Conservation (phyloP, 495 filamentous ascomycete species). For the Physcia stellaris region DNA sequence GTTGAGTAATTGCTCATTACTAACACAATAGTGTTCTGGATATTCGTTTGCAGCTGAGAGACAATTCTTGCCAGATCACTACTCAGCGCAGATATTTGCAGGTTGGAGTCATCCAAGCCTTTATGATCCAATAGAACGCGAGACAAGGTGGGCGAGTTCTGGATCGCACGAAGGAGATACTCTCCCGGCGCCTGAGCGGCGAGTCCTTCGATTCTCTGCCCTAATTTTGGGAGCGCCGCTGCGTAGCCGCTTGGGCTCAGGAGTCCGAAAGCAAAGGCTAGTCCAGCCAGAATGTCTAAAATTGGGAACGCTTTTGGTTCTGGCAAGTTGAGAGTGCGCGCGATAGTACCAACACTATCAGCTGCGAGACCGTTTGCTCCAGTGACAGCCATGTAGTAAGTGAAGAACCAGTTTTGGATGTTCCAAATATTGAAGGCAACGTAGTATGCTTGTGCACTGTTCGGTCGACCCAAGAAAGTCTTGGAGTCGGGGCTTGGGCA, state of each 20-base stretch:
- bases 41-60: constrained; percentile 7
- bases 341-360: constrained; percentile 1
- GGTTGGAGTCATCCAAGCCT: constrained; percentile 1
- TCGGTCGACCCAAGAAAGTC: background rate
- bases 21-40: constrained; percentile 6
- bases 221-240: background rate
- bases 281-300: background rate
- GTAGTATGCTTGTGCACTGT: constrained; percentile 1
- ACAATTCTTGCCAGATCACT: constrained; percentile 5
- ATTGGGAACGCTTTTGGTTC: background rate
- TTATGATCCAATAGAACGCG: constrained; percentile 2
- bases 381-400: constrained; percentile 2
- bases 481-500: background rate
- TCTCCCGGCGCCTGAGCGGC: constrained; percentile 2
- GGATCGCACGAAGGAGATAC: constrained; percentile 4
- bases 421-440: constrained; percentile 5
- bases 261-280: constrained; percentile 2
- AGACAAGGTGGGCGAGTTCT: constrained; percentile 4
- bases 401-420: constrained; percentile 6
- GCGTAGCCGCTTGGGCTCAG: constrained; percentile 4
- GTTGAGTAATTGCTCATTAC: constrained; percentile 8
- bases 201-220: background rate
- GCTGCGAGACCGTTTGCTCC: constrained; percentile 3
- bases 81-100: constrained; percentile 3
- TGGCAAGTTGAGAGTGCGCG: background rate